These are phyloP conservation scores for Podila horticola DNA, from an alignment of 192 early-diverging fungal genomes.

Conservation along the genomic window DNA sequence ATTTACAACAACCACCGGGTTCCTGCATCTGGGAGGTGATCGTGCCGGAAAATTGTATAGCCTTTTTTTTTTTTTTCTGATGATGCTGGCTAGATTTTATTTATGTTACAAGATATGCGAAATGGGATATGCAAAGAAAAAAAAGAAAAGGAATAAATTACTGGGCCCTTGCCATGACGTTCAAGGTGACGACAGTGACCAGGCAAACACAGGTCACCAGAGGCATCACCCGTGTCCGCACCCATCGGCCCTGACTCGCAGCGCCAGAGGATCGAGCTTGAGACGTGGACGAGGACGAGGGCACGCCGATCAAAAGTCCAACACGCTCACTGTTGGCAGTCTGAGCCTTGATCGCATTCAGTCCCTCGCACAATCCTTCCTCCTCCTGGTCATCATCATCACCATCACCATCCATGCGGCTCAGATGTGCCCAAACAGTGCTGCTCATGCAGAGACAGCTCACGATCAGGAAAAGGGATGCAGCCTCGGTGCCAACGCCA, in stretches of 20 bases:
- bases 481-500: slow-evolving; percentile 35
- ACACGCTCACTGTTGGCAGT: slow-evolving; percentile 20
- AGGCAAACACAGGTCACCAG: slow-evolving; percentile 24
- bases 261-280: slow-evolving; percentile 1
- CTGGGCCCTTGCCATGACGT: slow-evolving; percentile 8
- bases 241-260: slow-evolving; percentile 25
- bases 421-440: slow-evolving; percentile 46
- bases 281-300: not conserved
- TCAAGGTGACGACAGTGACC: slow-evolving; percentile 22
- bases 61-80: not conserved
- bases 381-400: not conserved
- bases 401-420: slow-evolving; percentile 34
- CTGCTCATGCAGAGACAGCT: slow-evolving; percentile 47
- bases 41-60: not conserved
- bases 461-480: slow-evolving; percentile 34
- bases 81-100: not conserved
- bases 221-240: slow-evolving; percentile 35
- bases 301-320: slow-evolving; percentile 12
- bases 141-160: slow-evolving; percentile 4
- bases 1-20: too few species aligned
- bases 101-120: not conserved
- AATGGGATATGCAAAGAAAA: not conserved
- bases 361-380: not conserved
- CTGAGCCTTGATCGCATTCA: slow-evolving; percentile 1
- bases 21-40: too few species aligned